A percentile compares a stretch with the other conserved stretches of the same genome.
Evolutionary conservation across 2,329 filamentous ascomycete species (phyloP).

Genomic region (Cadophora sp.): DNA sequence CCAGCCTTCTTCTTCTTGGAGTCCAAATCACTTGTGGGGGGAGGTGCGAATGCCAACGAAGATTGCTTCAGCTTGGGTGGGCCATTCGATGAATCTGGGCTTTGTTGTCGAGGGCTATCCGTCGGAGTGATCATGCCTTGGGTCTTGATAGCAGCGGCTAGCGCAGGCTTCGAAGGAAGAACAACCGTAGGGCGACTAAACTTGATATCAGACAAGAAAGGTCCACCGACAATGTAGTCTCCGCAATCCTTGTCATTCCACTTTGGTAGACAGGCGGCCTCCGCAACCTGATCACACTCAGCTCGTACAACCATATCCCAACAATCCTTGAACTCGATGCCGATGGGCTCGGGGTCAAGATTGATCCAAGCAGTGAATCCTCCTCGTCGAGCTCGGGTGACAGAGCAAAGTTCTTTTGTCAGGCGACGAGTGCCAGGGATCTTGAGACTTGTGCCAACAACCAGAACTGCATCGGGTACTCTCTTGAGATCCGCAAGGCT

Average conservation of each 20-base stretch:
- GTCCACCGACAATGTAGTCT: slow-evolving; percentile 54
- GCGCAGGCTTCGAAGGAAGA: slow-evolving; percentile 44
- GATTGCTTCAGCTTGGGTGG: slow-evolving; percentile 57
- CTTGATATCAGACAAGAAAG: slow-evolving; percentile 50
- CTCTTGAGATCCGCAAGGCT: slow-evolving; percentile 84
- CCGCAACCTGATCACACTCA: slow-evolving; percentile 86
- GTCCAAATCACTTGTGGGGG: slow-evolving; percentile 24
- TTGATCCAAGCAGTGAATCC: slow-evolving; percentile 96
- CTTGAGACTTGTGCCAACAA: slow-evolving; percentile 94
- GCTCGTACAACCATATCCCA: slow-evolving; percentile 92
- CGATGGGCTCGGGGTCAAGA: slow-evolving; percentile 80
- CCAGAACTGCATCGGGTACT: slow-evolving; percentile 88
- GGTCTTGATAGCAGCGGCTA: slow-evolving; percentile 50
- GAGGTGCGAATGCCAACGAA: slow-evolving; percentile 50
- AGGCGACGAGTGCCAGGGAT: slow-evolving; percentile 91
- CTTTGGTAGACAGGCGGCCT: slow-evolving; percentile 67
- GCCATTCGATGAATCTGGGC: slow-evolving; percentile 37
- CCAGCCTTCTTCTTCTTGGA: slow-evolving; percentile 39
- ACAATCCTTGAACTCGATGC: slow-evolving; percentile 85
- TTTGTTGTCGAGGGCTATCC: slow-evolving; percentile 60
- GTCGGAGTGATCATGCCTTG: slow-evolving; percentile 64
- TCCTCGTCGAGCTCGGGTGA: slow-evolving; percentile 81
- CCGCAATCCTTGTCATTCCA: slow-evolving; percentile 64
- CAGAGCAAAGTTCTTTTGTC: slow-evolving; percentile 87
- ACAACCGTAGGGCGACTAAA: slow-evolving; percentile 52